These are phyloP conservation scores for Taphrina populina DNA, from an alignment of 1,139 yeast species.

Conservation along the genomic window DNA sequence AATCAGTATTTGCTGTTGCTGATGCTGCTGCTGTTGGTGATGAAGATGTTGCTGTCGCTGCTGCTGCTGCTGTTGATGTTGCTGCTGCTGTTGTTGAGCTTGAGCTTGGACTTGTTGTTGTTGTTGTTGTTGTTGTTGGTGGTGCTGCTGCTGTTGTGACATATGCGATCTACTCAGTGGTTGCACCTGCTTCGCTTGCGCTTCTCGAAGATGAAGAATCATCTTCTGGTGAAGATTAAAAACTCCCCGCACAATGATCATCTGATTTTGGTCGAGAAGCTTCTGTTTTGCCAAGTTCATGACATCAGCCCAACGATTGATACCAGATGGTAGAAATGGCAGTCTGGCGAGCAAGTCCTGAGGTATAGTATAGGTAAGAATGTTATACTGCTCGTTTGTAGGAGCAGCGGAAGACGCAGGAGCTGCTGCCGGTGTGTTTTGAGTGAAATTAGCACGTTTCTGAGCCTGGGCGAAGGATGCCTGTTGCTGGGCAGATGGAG, in stretches of 20 bases:
- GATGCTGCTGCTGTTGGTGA: conserved; percentile 8
- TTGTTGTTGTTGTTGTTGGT: background rate
- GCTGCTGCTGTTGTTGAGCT: conserved; percentile 15
- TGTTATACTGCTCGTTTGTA: too few species aligned
- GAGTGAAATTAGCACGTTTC: background rate
- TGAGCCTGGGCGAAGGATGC: conserved; percentile 12
- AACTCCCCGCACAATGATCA: conserved; percentile 18
- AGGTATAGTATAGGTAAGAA: conserved; percentile 26
- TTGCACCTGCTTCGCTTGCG: conserved; percentile 4
- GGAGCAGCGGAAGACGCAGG: too few species aligned
- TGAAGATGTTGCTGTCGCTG: conserved; percentile 18
- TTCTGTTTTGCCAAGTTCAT: conserved; percentile 24
- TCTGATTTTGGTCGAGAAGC: conserved; percentile 16
- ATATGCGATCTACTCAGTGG: background rate
- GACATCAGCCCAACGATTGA: conserved; percentile 15
- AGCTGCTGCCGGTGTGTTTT: too few species aligned
- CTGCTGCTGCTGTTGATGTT: conserved; percentile 20
- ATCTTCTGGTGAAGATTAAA: conserved; percentile 19
- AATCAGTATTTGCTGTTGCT: conserved; percentile 1
- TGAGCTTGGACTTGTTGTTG: conserved; percentile 19
- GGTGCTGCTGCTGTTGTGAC: conserved; percentile 6
- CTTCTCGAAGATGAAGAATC: background rate
- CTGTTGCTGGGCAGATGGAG: conserved; percentile 6
- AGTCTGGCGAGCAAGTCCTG: conserved; percentile 11
- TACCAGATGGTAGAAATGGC: conserved; percentile 16